Evolutionary conservation across 805 yeast species (phyloP).

Genomic region (Starmerella stigmatis): DNA sequence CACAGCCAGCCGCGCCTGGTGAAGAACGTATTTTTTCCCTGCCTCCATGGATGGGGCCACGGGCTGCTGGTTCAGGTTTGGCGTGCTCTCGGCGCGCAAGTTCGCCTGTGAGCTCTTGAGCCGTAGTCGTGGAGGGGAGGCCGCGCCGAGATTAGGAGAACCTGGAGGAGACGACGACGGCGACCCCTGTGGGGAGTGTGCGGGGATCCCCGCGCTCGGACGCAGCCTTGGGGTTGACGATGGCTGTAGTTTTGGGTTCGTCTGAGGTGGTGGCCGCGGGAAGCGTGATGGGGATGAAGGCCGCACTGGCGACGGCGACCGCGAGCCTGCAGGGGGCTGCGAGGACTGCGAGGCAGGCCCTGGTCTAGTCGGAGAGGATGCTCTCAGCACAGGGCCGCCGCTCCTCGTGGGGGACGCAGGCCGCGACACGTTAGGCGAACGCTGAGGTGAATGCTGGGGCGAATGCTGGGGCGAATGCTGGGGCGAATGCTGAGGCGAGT

Average conservation of each 20-base stretch:
- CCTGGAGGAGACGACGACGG: conserved; percentile 23
- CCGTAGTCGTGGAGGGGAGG: conserved; percentile 19
- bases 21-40: conserved; percentile 21
- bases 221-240: conserved; percentile 12
- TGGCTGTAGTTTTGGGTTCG: conserved; percentile 7
- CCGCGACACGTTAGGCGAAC: no score
- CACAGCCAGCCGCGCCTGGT: conserved; percentile 26
- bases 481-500: conserved; percentile 13
- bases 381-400: background rate
- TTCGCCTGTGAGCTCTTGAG: conserved; percentile 14
- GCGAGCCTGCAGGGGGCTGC: no score
- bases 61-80: background rate
- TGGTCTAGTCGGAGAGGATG: background rate
- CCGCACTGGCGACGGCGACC: conserved; percentile 10
- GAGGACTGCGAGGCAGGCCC: background rate
- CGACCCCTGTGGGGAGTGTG: conserved; percentile 19
- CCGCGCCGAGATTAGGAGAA: conserved; percentile 26
- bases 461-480: conserved; percentile 13
- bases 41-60: conserved; percentile 20
- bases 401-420: background rate
- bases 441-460: no score
- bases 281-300: conserved; percentile 9
- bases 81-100: conserved; percentile 6
- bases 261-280: conserved; percentile 9
- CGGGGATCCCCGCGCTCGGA: conserved; percentile 9